Evolutionary conservation across 306 rosid species (phyloP), one percentile per base, ranked within the genome.

Genomic region (Malus asiatica): DNA sequence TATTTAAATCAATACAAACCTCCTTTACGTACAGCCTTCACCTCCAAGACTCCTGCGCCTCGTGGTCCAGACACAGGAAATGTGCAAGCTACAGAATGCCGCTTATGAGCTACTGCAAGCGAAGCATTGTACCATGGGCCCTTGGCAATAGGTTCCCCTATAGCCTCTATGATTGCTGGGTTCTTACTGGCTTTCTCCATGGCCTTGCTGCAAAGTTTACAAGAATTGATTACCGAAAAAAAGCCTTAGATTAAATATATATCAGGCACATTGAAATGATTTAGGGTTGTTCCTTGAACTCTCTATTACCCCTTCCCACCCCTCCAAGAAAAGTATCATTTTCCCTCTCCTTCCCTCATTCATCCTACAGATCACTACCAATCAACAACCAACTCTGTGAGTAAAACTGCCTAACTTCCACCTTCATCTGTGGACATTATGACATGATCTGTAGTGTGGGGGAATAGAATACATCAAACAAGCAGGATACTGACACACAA

Each of bases 81-180:
- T 58, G 97, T 85, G 85, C 98, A 96, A 18, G 99, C 90, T 48
- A 90, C 88, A 60, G 99, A 92, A 16, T 85, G 92, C 84, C 99
- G 85, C 83, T 90, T 84, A 60, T 90, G 93, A 85, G 98, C 88
- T 67, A 96, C 97, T 27, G 98, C 99, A 70, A 95, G 99, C 61
- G 96, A 87, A 66, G 97, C 97, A 83, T 88, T 90, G 84, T 92
- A 95, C 99, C 99, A 95, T 69, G 97, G 89, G 69, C 99, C 99
- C 84, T 84, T 92, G 65, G 73, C 82, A 72, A 96, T 80, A 59
- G 99, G 99, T 79, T 92, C 93, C 64, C 99, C 99, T 60, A 96
- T 83, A 70, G 98, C 93, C 75, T 90, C 93, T 83, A 68, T 79
- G 68, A 96, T 29, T 71, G 85, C 88, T 70, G 81, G 86, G 87